Conservation (phyloP, 495 filamentous ascomycete genomes). For the Eremomyces bilateralis region DNA sequence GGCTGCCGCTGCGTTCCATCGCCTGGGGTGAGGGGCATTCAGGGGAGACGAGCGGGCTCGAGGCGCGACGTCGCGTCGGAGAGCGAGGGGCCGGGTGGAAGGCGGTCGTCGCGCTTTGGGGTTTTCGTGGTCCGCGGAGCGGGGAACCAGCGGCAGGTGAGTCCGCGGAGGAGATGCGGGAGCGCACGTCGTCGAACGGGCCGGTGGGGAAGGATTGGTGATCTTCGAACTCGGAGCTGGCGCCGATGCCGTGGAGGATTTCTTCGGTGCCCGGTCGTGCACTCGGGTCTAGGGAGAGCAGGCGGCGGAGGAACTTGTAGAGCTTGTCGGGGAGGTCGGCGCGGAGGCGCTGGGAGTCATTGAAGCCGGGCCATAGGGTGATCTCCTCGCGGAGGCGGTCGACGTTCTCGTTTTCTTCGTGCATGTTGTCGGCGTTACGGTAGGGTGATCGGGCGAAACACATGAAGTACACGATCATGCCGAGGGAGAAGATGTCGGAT, state of each 20-base stretch:
- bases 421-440: slow-evolving; percentile 51
- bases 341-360: slow-evolving; percentile 44
- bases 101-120: not conserved
- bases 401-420: slow-evolving; percentile 89
- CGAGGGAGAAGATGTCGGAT: slow-evolving; percentile 88
- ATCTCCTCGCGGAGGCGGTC: slow-evolving; percentile 77
- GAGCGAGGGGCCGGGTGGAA: not conserved
- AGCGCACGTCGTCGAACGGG: slow-evolving; percentile 31
- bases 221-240: slow-evolving; percentile 39
- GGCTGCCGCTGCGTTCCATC: not conserved
- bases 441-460: slow-evolving; percentile 88
- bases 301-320: slow-evolving; percentile 58
- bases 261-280: slow-evolving; percentile 71
- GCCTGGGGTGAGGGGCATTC: not conserved
- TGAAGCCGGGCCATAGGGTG: slow-evolving; percentile 64
- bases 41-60: not conserved
- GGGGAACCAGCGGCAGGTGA: slow-evolving; percentile 15
- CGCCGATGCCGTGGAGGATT: slow-evolving; percentile 61
- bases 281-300: slow-evolving; percentile 56
- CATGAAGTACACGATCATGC: slow-evolving; percentile 96
- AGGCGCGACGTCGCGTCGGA: not conserved
- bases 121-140: not conserved
- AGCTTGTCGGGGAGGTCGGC: slow-evolving; percentile 71
- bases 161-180: slow-evolving; percentile 36
- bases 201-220: slow-evolving; percentile 15